Evolutionary conservation across 2,329 filamentous ascomycete genomes (phyloP), one percentile per base, ranked within the genome.

Genomic region (Dactylellina parvicollis): DNA sequence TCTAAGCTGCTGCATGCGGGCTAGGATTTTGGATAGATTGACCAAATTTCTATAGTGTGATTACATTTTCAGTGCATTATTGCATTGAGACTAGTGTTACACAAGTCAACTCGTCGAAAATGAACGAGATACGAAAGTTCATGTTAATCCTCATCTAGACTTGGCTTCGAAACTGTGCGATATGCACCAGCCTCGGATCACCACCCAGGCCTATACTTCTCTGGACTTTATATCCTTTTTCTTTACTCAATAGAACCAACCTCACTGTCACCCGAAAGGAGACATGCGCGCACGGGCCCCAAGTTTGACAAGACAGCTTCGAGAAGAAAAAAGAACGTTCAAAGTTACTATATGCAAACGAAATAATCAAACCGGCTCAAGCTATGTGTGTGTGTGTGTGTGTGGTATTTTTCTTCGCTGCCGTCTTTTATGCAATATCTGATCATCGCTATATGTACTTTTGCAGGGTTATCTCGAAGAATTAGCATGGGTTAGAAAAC

Each of bases 371-470:
- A n/a, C n/a, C n/a, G n/a, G n/a, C n/a, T n/a, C n/a, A n/a, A n/a
- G n/a, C n/a, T n/a, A n/a, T n/a, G n/a, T n/a, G n/a, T n/a, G n/a
- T n/a, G n/a, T n/a, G n/a, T n/a, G n/a, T n/a, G n/a, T n/a, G n/a
- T n/a, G n/a, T n/a, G n/a, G n/a, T n/a, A n/a, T n/a, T 49, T 34
- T 50, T 30, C n/a, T 34, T 50, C 30, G n/a, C 28, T 34, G 32
- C 49, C 49, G 49, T 54, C 32, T 22, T 52, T 54, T n/a, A 54
- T 54, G 49, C 49, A 54, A 54, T 54, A 54, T n/a, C 38, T 54
- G 30, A 18, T 16, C 32, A 54, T 54, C 32, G 18, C 32, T 40
- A 40, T 54, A 54, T n/a, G 49, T 28, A 8, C 32, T 28, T 18
- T 30, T 46, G 9, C 24, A n/a, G 20, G 49, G 49, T 30, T 54